Base-by-base conservation (phyloP, 345 rosid genomes). In the Punica granatum region DNA sequence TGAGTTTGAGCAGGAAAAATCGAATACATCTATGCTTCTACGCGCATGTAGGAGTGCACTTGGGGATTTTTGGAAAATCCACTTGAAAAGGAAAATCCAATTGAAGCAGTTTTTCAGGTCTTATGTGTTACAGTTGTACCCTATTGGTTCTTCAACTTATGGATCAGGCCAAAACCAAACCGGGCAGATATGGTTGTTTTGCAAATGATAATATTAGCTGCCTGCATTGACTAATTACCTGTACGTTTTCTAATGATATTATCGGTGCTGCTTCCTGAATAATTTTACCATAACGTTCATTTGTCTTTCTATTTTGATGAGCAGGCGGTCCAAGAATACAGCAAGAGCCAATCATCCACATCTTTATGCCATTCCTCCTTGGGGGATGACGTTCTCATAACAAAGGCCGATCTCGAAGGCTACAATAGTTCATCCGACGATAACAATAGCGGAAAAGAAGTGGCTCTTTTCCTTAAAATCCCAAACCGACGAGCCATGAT, bases 251-350 rank as follows among this genome's bases (percentile, higher is more conserved):
- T 23, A 51, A 30, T 21, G 23, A 10, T 30, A 51, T 28, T 56
- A 6, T 13, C 9, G 7, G 61, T 16, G 26, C 34, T 26, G 12
- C 34, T 28, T 15, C 33, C 54, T 1, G 26, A 26, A 26, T 56
- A 33, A 28, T 12, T 26, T 56, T 4, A 30, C 28, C 30, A 19
- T 54, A 1, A 26, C 26, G 34, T 1, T 11, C 13, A 14, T 13
- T 56, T 14, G 19, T 10, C 6, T 26, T 56, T 56, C 61, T 11
- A 11, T 30, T 56, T 14, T 65, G 10, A 41, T 56, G 54, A 60
- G 65, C 85, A 85, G 89, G 89, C 83, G 28, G 83, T 85, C 68
- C 72, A 75, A 73, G 85, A 85, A 56, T 85, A 74, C 69, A 77
- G 85, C 80, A 35, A 70, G 41, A 67, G 36, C 25, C 73, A 35